phyloP scores from a whole-genome alignment of 495 filamentous ascomycete species.

The Hyaloscypha hepaticicola region DNA sequence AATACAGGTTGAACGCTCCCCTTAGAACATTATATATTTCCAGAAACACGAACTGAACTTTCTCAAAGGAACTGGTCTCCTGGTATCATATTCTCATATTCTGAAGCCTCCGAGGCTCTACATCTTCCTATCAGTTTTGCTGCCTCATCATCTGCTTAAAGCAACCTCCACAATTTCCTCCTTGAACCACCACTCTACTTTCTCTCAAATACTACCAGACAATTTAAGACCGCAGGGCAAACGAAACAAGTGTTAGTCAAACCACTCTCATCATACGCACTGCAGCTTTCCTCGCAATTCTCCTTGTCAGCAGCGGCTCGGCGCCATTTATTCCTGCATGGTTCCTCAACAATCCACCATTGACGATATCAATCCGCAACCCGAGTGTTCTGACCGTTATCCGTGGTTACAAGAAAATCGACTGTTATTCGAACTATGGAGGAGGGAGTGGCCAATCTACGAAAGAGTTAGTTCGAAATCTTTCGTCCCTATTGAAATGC shows the following conservation, averaged over 20 bases:
- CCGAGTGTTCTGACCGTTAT: not conserved
- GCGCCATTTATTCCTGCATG: constrained; percentile 2
- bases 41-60: not conserved
- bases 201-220: not conserved
- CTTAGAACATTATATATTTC: not conserved
- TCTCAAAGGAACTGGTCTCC: not conserved
- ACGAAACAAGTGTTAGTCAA: not conserved
- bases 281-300: not conserved
- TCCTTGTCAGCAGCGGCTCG: not conserved
- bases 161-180: not conserved
- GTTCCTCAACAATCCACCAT: not conserved
- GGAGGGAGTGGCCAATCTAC: no score
- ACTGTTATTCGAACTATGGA: not conserved
- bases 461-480: no score
- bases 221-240: not conserved
- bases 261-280: not conserved
- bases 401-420: no score
- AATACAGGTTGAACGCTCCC: not conserved
- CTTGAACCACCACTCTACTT: not conserved
- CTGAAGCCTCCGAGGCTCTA: not conserved
- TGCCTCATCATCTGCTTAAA: not conserved
- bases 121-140: not conserved
- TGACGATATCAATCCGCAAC: not conserved
- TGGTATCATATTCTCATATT: not conserved
- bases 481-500: no score